Evolutionary conservation across 73 alveolate genomes (phyloP).

Genomic region (Paramecium biaurelia): DNA sequence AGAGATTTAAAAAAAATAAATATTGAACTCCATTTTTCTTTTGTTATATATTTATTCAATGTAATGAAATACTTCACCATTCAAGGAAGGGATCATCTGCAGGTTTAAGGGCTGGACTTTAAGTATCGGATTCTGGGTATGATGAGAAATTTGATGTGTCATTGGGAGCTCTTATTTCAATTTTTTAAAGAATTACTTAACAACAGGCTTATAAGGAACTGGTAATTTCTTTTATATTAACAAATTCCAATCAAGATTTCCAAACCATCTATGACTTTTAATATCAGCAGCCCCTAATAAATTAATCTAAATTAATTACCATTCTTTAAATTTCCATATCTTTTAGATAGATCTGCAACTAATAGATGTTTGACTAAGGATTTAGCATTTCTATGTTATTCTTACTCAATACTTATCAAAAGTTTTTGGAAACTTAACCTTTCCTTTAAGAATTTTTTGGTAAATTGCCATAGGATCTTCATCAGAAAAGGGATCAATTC

Average conservation of each 20-base stretch:
- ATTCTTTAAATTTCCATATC: conserved; percentile 85
- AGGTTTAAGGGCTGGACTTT: conserved; percentile 77
- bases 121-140: conserved; percentile 85
- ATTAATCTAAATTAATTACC: conserved; percentile 64
- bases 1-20: background rate
- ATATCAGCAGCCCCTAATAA: conserved; percentile 71
- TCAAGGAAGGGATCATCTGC: conserved; percentile 88
- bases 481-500: conserved; percentile 84
- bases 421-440: conserved; percentile 80
- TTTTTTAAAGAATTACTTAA: conserved; percentile 43
- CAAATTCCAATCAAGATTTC: conserved; percentile 80
- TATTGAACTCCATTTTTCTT: background rate
- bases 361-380: conserved; percentile 87
- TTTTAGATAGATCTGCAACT: conserved; percentile 81
- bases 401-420: conserved; percentile 70
- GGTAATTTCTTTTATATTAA: conserved; percentile 67
- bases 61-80: conserved; percentile 62
- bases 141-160: conserved; percentile 77
- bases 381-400: conserved; percentile 72
- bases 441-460: conserved; percentile 81
- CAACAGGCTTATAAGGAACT: conserved; percentile 82
- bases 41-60: background rate
- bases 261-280: conserved; percentile 81
- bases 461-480: conserved; percentile 86
- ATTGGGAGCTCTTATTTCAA: conserved; percentile 64